Conservation (phyloP, 108 stramenopile species). For the Pseudonitzschia multiseries region DNA sequence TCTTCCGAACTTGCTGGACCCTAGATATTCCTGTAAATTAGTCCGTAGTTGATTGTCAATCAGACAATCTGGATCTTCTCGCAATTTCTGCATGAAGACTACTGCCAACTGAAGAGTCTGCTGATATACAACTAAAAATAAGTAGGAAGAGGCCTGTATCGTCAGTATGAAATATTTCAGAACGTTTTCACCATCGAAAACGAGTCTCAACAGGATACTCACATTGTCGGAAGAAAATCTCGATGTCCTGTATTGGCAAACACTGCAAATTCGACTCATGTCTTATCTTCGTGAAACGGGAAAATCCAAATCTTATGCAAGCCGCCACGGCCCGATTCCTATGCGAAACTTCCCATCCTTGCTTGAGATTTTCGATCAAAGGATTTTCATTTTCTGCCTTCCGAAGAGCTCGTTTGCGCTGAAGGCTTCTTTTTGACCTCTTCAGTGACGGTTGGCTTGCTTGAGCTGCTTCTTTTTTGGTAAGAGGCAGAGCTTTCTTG, state of each 20-base stretch:
- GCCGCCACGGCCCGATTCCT: constrained; percentile 67
- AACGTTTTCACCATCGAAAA: not conserved
- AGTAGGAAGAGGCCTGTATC: not conserved
- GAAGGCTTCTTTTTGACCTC: constrained; percentile 55
- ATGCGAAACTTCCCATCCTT: constrained; percentile 83
- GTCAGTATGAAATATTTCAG: not conserved
- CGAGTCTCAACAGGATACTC: constrained; percentile 1
- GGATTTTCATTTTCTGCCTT: constrained; percentile 77
- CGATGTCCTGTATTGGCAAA: constrained; percentile 79
- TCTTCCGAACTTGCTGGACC: constrained; percentile 43
- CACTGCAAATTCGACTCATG: constrained; percentile 75
- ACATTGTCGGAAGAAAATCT: constrained; percentile 70
- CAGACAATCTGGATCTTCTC: not conserved
- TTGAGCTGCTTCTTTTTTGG: constrained; percentile 3
- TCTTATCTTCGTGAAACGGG: constrained; percentile 75
- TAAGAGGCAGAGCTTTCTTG: not conserved
- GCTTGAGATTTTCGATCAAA: constrained; percentile 69
- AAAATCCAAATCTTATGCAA: constrained; percentile 75
- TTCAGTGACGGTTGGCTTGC: not conserved
- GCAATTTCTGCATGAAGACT: constrained; percentile 41
- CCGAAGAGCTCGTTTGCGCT: constrained; percentile 55
- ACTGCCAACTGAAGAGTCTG: constrained; percentile 73
- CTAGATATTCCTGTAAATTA: constrained; percentile 52
- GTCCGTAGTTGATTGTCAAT: constrained; percentile 27
- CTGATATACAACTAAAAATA: constrained; percentile 54